Conservation (phyloP, 108 stramenopile species). For the Asterionellopsis glacialis region DNA sequence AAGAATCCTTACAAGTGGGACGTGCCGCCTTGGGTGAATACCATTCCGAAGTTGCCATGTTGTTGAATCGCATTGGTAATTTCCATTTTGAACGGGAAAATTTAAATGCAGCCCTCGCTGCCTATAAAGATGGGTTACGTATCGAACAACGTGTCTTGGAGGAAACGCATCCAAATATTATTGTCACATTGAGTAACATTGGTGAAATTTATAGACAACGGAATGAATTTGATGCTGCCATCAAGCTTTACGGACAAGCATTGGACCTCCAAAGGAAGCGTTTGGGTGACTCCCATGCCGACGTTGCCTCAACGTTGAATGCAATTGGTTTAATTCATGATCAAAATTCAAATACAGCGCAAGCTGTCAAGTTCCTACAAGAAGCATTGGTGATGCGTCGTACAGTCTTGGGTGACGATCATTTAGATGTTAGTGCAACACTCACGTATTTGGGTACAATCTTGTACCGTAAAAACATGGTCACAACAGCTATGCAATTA, state of each 20-base stretch:
- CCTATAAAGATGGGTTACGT: conserved; percentile 46
- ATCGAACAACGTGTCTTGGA: conserved; percentile 50
- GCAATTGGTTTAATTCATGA: conserved; percentile 55
- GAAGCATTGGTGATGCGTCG: conserved; percentile 48
- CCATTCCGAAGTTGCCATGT: conserved; percentile 55
- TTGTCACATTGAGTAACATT: conserved; percentile 66
- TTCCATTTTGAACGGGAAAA: conserved; percentile 50
- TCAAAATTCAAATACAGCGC: conserved; percentile 34
- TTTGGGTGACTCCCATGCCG: conserved; percentile 29
- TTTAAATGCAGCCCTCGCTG: conserved; percentile 44
- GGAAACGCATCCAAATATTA: conserved; percentile 47
- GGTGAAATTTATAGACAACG: conserved; percentile 54
- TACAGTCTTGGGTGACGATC: conserved; percentile 32
- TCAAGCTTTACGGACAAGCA: conserved; percentile 52
- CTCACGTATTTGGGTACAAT: conserved; percentile 59
- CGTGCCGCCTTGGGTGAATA: conserved; percentile 36
- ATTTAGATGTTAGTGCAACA: conserved; percentile 56
- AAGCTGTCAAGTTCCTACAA: conserved; percentile 44
- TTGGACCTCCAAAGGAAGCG: conserved; percentile 32
- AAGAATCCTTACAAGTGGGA: conserved; percentile 26
- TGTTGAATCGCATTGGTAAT: conserved; percentile 64
- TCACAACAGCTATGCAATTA: conserved; percentile 40
- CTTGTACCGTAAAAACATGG: conserved; percentile 40
- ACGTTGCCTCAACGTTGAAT: conserved; percentile 50
- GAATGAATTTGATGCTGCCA: conserved; percentile 40